These are phyloP conservation scores for Dictyostelium gargantuum DNA, from an alignment of 208 protist species.

Conservation along the genomic window DNA sequence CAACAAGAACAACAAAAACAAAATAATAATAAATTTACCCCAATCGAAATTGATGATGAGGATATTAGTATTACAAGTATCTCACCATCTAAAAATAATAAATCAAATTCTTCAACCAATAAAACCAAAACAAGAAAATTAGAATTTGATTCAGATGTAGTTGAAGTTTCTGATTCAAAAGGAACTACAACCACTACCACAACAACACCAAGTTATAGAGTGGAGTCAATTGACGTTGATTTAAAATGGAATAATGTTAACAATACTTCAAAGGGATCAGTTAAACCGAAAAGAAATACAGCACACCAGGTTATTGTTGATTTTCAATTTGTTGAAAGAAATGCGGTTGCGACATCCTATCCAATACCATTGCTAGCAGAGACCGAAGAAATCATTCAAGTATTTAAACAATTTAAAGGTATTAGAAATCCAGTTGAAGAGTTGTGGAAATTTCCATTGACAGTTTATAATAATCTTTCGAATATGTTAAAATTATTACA, in stretches of 20 bases:
- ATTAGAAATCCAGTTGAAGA: neutral
- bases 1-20: neutral
- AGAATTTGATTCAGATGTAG: neutral
- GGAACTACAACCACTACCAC: neutral
- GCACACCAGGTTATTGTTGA: neutral
- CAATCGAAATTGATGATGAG: neutral
- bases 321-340: constrained; percentile 27
- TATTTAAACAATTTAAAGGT: neutral
- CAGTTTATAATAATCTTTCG: neutral
- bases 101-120: neutral
- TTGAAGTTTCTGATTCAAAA: neutral
- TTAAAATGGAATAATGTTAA: neutral
- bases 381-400: neutral
- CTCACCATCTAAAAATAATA: neutral
- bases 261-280: neutral
- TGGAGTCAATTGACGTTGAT: neutral
- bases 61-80: neutral
- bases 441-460: neutral
- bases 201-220: neutral
- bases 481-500: neutral
- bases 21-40: neutral
- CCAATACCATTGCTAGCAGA: neutral
- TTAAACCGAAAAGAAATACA: neutral
- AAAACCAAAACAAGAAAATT: neutral
- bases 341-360: neutral